Evolutionary conservation across 202 grass and related monocot genomes (phyloP).

Genomic region (Setaria italica): DNA sequence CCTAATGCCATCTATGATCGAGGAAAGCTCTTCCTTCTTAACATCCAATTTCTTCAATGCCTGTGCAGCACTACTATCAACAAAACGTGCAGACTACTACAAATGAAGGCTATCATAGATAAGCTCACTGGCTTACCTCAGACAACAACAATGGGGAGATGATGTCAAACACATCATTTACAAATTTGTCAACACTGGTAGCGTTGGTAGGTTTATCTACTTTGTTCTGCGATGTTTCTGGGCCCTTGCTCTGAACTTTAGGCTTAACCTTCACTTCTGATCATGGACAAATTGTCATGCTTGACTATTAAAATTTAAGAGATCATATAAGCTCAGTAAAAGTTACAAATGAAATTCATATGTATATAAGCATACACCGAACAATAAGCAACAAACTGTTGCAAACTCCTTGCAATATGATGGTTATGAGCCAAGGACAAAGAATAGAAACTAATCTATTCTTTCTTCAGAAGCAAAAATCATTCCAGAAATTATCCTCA

Average conservation of each 20-base stretch:
- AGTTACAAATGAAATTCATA: slow-evolving; percentile 26
- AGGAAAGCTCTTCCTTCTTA: slow-evolving; percentile 50
- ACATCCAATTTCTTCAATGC: slow-evolving; percentile 69
- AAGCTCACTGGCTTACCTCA: slow-evolving; percentile 62
- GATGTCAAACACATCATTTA: slow-evolving; percentile 69
- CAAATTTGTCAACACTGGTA: slow-evolving; percentile 64
- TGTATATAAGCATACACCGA: slow-evolving; percentile 11
- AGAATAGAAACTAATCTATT: slow-evolving; percentile 17
- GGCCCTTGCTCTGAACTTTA: slow-evolving; percentile 51
- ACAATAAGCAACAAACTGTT: slow-evolving; percentile 5
- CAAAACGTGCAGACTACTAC: slow-evolving; percentile 5
- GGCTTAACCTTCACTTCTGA: slow-evolving; percentile 58
- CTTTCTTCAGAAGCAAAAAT: slow-evolving; percentile 18
- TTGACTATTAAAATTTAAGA: slow-evolving; percentile 22
- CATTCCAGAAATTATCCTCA: slow-evolving; percentile 6
- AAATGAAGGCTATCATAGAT: slow-evolving; percentile 20
- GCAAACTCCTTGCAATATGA: neutral
- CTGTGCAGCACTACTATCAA: slow-evolving; percentile 56
- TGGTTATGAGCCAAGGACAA: slow-evolving; percentile 15
- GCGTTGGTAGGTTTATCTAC: slow-evolving; percentile 44
- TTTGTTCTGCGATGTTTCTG: slow-evolving; percentile 52
- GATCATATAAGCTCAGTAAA: slow-evolving; percentile 27
- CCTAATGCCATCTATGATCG: slow-evolving; percentile 55
- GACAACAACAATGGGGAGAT: slow-evolving; percentile 62
- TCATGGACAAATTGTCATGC: slow-evolving; percentile 36